phyloP scores from a whole-genome alignment of 2,329 filamentous ascomycete genomes.

The Aspergillus oerlinghausenensis region DNA sequence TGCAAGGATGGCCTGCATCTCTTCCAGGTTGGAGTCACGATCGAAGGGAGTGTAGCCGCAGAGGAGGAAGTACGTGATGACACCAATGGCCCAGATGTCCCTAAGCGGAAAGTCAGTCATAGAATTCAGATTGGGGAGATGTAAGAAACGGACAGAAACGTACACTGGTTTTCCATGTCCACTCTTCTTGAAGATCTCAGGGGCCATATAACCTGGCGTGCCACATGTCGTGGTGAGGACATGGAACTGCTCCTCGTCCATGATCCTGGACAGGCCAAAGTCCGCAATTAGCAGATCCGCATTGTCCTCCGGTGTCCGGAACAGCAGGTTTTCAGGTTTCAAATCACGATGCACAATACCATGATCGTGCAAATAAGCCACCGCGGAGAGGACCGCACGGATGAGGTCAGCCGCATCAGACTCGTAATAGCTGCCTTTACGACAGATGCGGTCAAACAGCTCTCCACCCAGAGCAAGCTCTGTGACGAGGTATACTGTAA shows the following conservation, averaged over 20 bases:
- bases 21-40: constrained; percentile 93
- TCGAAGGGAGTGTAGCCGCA: constrained; percentile 99
- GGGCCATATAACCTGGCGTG: constrained; percentile 98
- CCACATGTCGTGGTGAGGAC: constrained; percentile 96
- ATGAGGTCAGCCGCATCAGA: constrained; percentile 94
- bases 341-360: constrained; percentile 97
- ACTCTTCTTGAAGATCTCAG: constrained; percentile 98
- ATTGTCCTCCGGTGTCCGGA: constrained; percentile 95
- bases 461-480: constrained; percentile 95
- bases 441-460: constrained; percentile 96
- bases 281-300: constrained; percentile 95
- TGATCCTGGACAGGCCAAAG: constrained; percentile 91
- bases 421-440: constrained; percentile 98
- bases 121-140: not conserved
- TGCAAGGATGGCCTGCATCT: constrained; percentile 97
- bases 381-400: constrained; percentile 89
- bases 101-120: constrained; percentile 29
- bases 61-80: constrained; percentile 97
- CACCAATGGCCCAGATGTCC: constrained; percentile 95
- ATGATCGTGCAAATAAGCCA: constrained; percentile 96
- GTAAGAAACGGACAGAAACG: constrained; percentile 13
- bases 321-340: constrained; percentile 95
- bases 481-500: constrained; percentile 82
- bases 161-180: constrained; percentile 95
- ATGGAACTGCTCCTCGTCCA: constrained; percentile 98